Evolutionary conservation across 2,329 filamentous ascomycete genomes (phyloP), one percentile per base, ranked within the genome.

Genomic region (Paraphoma chrysanthemicola): DNA sequence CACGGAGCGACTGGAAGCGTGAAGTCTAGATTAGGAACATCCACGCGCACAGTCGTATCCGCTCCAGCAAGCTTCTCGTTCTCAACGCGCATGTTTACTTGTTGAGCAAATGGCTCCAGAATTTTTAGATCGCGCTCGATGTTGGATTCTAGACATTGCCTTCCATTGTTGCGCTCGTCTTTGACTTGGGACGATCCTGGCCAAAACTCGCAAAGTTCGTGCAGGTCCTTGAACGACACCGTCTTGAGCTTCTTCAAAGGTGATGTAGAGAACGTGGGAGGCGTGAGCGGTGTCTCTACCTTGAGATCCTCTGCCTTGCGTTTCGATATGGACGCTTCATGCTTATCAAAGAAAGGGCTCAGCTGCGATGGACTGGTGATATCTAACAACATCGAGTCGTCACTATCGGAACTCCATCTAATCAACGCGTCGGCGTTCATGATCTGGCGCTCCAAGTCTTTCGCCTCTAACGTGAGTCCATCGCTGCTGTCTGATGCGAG

Each of bases 21-120:
- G 36, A 81, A 78, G 29, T 82, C 80, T 57, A 87, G 68, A 0
- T 71, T 29, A 0, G 84, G 84, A 4, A 85, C 77, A n/a, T 78
- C 64, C 1, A 85, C 77, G 39, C 84, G 78, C 48, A 76, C 74
- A 4, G 77, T 81, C 0, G 82, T 81, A 57, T 83, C 82, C 10
- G 78, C 72, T 56, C 80, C 79, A 8, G 74, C 73, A 2, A 85
- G 70, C 50, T 78, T 73, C 57, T 85, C 83, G 33, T 79, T 74
- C n/a, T 78, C 72, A 2, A 80, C 44, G 16, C 63, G 68, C 12
- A 64, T 55, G 3, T 76, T 69, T 3, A 71, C 77, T 31, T 78
- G 64, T 31, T 74, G 64, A 3, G 76, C 80, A 12, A 77, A 54
- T 14, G 77, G 72, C 31, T 68, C 67, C 3, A 82, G 59, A 0